Conservation (phyloP, 2,329 filamentous ascomycete genomes). For the Alternaria sp. region DNA sequence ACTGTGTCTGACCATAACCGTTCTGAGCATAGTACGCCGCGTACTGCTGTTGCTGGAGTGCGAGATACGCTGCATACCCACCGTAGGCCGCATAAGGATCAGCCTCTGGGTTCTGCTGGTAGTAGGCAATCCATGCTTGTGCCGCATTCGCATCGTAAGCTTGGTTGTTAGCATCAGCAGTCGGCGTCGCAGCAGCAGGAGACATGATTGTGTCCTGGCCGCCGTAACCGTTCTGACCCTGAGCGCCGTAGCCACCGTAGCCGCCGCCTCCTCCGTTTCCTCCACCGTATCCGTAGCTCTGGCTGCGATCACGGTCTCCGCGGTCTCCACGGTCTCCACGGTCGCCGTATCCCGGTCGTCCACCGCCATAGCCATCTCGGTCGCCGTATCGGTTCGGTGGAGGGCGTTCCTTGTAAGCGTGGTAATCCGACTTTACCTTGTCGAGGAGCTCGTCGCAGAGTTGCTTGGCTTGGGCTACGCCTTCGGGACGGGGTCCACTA, state of each 20-base stretch:
- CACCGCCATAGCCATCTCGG: conserved; percentile 46
- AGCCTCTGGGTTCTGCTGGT: conserved; percentile 71
- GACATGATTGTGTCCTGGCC: conserved; percentile 35
- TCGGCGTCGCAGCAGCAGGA: conserved; percentile 42
- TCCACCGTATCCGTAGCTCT: conserved; percentile 47
- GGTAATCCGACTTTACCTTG: conserved; percentile 88
- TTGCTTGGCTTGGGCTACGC: conserved; percentile 85
- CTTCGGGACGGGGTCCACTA: conserved; percentile 84
- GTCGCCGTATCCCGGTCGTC: conserved; percentile 50
- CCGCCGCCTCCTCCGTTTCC: conserved; percentile 50
- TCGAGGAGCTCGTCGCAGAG: conserved; percentile 86
- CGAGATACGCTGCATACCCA: conserved; percentile 61
- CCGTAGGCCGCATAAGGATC: conserved; percentile 93
- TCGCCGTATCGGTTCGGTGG: conserved; percentile 56
- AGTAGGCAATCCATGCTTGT: conserved; percentile 75
- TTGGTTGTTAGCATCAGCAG: conserved; percentile 50
- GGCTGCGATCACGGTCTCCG: conserved; percentile 49
- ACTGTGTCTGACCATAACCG: conserved; percentile 32
- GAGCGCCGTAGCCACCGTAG: conserved; percentile 46
- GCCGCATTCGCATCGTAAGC: conserved; percentile 75
- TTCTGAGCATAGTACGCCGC: conserved; percentile 40
- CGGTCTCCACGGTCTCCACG: conserved; percentile 50
- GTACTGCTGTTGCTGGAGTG: conserved; percentile 40
- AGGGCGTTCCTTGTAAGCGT: conserved; percentile 79
- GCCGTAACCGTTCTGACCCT: conserved; percentile 39